phyloP scores from a whole-genome alignment of 306 rosid genomes.

The Cicer judaicum region DNA sequence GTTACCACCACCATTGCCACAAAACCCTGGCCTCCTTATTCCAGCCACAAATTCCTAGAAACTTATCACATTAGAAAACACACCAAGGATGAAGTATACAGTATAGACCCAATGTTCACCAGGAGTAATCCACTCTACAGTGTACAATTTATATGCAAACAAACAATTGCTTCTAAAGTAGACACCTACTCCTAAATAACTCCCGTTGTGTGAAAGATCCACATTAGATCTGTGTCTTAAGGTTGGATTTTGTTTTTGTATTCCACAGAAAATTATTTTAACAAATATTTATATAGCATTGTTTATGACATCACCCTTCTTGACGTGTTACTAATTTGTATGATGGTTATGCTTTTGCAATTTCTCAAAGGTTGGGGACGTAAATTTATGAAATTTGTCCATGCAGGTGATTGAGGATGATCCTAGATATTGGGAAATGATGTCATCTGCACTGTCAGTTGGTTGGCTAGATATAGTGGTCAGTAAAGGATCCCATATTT shows the following conservation, averaged over 20 bases:
- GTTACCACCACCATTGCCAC: background rate
- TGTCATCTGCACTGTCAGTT: slow-evolving; percentile 81
- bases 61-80: background rate
- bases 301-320: background rate
- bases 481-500: slow-evolving; percentile 48
- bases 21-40: background rate
- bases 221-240: background rate
- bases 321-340: slow-evolving; percentile 2
- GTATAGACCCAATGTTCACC: background rate
- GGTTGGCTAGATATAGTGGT: slow-evolving; percentile 99
- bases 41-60: slow-evolving; percentile 22
- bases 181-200: background rate
- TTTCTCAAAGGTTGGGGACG: slow-evolving; percentile 35
- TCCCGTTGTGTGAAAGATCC: slow-evolving; percentile 1
- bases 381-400: slow-evolving; percentile 40
- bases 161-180: slow-evolving; percentile 10
- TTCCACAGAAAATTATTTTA: background rate
- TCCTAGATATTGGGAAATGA: slow-evolving; percentile 82
- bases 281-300: slow-evolving; percentile 15
- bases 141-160: background rate
- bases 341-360: slow-evolving; percentile 30
- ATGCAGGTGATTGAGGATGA: slow-evolving; percentile 81
- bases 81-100: background rate
- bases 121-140: background rate
- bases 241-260: slow-evolving; percentile 17